These are phyloP conservation scores for Phialocephala sp. DNA, from an alignment of 2,329 filamentous ascomycete species.

Conservation along the genomic window DNA sequence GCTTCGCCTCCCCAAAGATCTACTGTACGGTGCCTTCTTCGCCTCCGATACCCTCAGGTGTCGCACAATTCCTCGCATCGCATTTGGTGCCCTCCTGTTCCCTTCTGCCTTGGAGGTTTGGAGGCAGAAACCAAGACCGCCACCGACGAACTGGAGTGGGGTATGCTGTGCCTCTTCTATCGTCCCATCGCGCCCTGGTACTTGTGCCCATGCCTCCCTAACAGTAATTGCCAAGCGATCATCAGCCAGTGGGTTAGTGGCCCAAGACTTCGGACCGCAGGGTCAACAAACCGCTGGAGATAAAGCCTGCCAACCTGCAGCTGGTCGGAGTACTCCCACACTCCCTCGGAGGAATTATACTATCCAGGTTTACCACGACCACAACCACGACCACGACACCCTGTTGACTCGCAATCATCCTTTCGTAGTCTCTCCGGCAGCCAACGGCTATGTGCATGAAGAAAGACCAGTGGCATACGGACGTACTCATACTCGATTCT, in stretches of 20 bases:
- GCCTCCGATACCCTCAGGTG: constrained; percentile 7
- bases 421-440: background rate
- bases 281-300: constrained; percentile 2
- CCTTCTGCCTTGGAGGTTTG: background rate
- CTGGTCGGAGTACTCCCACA: constrained; percentile 2
- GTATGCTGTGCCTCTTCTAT: constrained; percentile 6
- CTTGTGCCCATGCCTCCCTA: background rate
- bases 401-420: background rate
- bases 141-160: background rate
- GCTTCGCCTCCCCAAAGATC: background rate
- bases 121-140: background rate
- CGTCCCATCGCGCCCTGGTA: background rate
- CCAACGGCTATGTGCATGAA: constrained; percentile 9
- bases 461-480: background rate
- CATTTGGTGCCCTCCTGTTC: background rate
- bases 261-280: constrained; percentile 8
- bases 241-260: background rate
- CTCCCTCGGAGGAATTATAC: background rate
- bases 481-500: background rate
- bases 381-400: background rate
- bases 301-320: constrained; percentile 1
- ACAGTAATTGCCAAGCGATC: constrained; percentile 4
- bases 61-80: constrained; percentile 2
- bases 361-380: background rate
- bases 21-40: background rate